A percentile compares a stretch with the other conserved stretches of the same genome.
These are phyloP conservation scores for Malbranchea zuffiana DNA, from an alignment of 2,329 filamentous ascomycete genomes.

Conservation along the genomic window DNA sequence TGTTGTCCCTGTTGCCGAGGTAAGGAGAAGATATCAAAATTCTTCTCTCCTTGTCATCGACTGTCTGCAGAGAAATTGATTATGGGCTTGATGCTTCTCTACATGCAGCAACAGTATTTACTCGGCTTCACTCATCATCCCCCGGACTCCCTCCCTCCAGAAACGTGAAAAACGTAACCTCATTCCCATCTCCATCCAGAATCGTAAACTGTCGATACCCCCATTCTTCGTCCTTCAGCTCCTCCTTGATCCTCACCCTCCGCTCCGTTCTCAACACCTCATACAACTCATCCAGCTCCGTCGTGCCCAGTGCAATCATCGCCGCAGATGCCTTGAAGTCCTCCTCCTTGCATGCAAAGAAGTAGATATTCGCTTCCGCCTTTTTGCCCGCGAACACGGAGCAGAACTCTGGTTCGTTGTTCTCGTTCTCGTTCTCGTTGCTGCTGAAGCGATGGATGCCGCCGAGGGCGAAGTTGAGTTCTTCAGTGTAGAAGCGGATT, in stretches of 20 bases:
- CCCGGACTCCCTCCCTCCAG: constrained; percentile 16
- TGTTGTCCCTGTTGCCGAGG: too few species aligned
- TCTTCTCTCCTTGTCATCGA: too few species aligned
- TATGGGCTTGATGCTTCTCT: background rate
- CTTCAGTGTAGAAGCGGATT: constrained; percentile 16
- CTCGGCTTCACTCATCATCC: too few species aligned
- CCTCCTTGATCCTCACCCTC: constrained; percentile 10
- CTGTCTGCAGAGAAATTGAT: too few species aligned
- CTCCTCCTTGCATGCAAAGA: constrained; percentile 11
- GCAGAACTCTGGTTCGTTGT: constrained; percentile 15
- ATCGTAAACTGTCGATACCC: constrained; percentile 16
- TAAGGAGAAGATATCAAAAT: too few species aligned
- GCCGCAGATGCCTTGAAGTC: constrained; percentile 12
- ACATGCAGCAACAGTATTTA: too few species aligned
- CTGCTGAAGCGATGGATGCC: too few species aligned
- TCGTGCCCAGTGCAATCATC: constrained; percentile 17
- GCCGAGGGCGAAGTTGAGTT: constrained; percentile 16
- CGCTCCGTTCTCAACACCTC: constrained; percentile 10
- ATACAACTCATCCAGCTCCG: constrained; percentile 16
- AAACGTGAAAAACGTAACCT: constrained; percentile 15
- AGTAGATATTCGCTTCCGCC: constrained; percentile 17
- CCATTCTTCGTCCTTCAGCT: constrained; percentile 13
- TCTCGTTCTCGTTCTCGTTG: constrained; percentile 12
- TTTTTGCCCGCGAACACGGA: constrained; percentile 16
- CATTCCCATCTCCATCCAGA: constrained; percentile 12